Evolutionary conservation across 768 basidiomycete species (phyloP).

Genomic region (Albatrellus ellisii): DNA sequence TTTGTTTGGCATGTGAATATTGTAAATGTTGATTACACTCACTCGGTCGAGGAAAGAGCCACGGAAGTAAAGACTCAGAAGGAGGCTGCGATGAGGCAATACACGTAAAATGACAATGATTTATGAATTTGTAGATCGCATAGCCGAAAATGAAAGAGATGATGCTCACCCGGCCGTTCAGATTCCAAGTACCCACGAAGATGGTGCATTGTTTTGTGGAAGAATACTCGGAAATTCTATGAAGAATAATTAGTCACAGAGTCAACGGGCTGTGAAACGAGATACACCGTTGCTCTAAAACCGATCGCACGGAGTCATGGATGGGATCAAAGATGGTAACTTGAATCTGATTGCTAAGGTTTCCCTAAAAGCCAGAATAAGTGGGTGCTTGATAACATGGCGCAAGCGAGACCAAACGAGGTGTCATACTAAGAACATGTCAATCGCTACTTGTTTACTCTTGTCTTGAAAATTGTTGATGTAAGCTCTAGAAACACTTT

Average conservation of each 20-base stretch:
- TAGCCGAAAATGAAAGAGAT: not conserved
- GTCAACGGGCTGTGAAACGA: not conserved
- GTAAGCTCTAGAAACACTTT: constrained; percentile 90
- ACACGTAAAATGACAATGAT: not conserved
- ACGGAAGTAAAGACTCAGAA: constrained; percentile 75
- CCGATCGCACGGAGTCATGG: constrained; percentile 71
- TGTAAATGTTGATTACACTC: constrained; percentile 18
- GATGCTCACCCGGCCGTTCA: constrained; percentile 69
- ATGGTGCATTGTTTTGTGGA: constrained; percentile 55
- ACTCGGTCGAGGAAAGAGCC: constrained; percentile 84
- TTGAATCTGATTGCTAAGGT: constrained; percentile 75
- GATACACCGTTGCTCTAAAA: constrained; percentile 53
- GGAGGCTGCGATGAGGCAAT: constrained; percentile 36
- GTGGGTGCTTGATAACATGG: not conserved
- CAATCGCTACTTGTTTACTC: constrained; percentile 87
- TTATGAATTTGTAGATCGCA: constrained; percentile 1
- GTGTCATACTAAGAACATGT: constrained; percentile 75
- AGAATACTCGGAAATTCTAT: constrained; percentile 75
- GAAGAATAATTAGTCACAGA: constrained; percentile 1
- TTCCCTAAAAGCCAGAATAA: constrained; percentile 52
- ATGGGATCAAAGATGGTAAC: constrained; percentile 92
- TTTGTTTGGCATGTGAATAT: not conserved
- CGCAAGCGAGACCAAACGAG: not conserved
- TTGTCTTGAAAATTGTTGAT: constrained; percentile 98
- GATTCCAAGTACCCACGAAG: constrained; percentile 91